Percentiles rank a stretch among this genome's conserved stretches.
Conservation (phyloP, 371 early-diverging fungal genomes). For the Mucor mucedo region DNA sequence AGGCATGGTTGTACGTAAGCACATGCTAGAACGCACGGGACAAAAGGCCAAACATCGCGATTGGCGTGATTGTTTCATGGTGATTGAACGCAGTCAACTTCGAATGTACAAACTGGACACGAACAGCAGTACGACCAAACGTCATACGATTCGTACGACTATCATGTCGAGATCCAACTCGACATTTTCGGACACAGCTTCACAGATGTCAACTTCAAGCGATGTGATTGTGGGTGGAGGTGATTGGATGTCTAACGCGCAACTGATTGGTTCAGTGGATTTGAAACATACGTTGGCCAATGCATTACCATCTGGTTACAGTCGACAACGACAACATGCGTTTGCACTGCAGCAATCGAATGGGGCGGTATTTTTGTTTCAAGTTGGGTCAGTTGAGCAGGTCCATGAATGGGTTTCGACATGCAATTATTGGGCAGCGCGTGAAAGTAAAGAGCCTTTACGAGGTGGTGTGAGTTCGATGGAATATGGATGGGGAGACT, state of each 20-base stretch:
- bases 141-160: slow-evolving; percentile 21
- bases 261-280: slow-evolving; percentile 61
- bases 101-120: slow-evolving; percentile 78
- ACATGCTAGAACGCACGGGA: slow-evolving; percentile 73
- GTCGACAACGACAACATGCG: slow-evolving; percentile 74
- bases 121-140: slow-evolving; percentile 7
- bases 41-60: slow-evolving; percentile 78
- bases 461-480: slow-evolving; percentile 84
- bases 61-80: slow-evolving; percentile 82
- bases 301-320: slow-evolving; percentile 85
- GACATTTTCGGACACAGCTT: slow-evolving; percentile 49
- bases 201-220: slow-evolving; percentile 12
- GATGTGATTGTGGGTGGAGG: slow-evolving; percentile 15
- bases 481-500: slow-evolving; percentile 92
- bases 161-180: slow-evolving; percentile 25
- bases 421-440: slow-evolving; percentile 94
- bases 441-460: slow-evolving; percentile 87
- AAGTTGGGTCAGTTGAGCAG: slow-evolving; percentile 70
- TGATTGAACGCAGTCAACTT: slow-evolving; percentile 75
- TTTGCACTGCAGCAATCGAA: slow-evolving; percentile 84
- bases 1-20: slow-evolving; percentile 82
- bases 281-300: slow-evolving; percentile 84
- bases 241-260: slow-evolving; percentile 29
- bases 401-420: slow-evolving; percentile 83
- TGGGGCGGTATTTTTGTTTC: slow-evolving; percentile 86